These are phyloP conservation scores for Herpetospermum pedunculosum DNA, from an alignment of 306 rosid species.

Conservation along the genomic window DNA sequence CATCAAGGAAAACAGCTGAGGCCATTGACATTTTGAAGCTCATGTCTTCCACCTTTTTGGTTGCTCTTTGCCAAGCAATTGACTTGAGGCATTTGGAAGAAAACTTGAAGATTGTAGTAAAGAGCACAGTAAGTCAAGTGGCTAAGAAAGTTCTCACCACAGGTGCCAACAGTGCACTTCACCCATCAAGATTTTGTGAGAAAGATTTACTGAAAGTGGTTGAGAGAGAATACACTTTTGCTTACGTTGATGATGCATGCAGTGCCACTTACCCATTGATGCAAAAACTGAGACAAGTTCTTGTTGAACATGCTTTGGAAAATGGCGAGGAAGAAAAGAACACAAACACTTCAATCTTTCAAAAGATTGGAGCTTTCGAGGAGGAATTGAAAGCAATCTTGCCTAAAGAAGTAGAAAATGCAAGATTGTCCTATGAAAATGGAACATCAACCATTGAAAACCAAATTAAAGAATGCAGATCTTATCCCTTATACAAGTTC, in stretches of 20 bases:
- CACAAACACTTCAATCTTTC: constrained; percentile 61
- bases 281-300: constrained; percentile 65
- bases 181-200: constrained; percentile 75
- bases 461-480: constrained; percentile 63
- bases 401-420: constrained; percentile 70
- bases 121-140: constrained; percentile 56
- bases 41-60: constrained; percentile 64
- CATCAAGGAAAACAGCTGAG: constrained; percentile 68
- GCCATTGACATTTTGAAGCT: constrained; percentile 67
- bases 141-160: constrained; percentile 71
- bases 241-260: constrained; percentile 74
- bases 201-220: constrained; percentile 70
- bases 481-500: constrained; percentile 75
- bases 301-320: constrained; percentile 59
- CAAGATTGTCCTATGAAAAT: constrained; percentile 41
- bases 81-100: constrained; percentile 91
- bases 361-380: constrained; percentile 63
- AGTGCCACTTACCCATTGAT: constrained; percentile 69
- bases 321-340: constrained; percentile 50
- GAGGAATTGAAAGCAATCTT: constrained; percentile 49
- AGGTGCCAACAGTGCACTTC: constrained; percentile 59
- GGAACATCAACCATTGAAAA: constrained; percentile 37
- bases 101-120: constrained; percentile 55
- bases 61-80: constrained; percentile 81
- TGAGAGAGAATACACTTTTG: constrained; percentile 51